Evolutionary conservation across 2,329 filamentous ascomycete species (phyloP), one percentile per base, ranked within the genome.

Genomic region (Aspergillus aculeatinus): DNA sequence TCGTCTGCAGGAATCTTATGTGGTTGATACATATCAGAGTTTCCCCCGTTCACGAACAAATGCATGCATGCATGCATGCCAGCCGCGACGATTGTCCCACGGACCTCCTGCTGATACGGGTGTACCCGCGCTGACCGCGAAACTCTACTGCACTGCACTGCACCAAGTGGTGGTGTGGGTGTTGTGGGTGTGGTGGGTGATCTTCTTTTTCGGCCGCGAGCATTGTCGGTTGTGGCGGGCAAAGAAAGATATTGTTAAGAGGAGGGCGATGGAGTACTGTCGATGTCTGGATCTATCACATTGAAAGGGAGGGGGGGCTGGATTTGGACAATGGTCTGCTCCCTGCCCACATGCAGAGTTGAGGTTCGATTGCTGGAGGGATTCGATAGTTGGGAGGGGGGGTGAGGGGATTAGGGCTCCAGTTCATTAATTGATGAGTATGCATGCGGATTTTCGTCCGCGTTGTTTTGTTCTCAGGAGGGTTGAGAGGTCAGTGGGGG

Each of bases 111-210:
- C 21, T 27, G 52, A 23, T 29, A 55, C 53, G 53, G 53, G 42
- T 55, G 29, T 31, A 48, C 53, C 53, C 53, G 53, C 53, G 53
- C 53, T 55, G 53, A 31, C 53, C 53, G 53, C 53, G 53, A 48
- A 55, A 31, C 53, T 29, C 48, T 25, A 47, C 29, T n/a, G 27
- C 23, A 23, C 10, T 12, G 19, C 5, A 11, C 10, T 12, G 19
- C 5, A 11, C 5, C 19, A 11, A 19, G 16, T 25, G 16, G 19
- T 49, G 11, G 25, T 27, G 21, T 27, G 47, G 47, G 3, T 27
- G 47, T 21, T 9, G 21, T 27, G 47, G 11, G 25, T 27, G 21
- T 27, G 47, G 21, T 27, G 47, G 47, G 3, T 27, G 47, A 49
- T 49, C 33, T 12, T 35, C 12, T 35, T 4, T 35, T 35, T 12